Evolutionary conservation across 495 filamentous ascomycete genomes (phyloP).

Genomic region (Penicillium pulvis): DNA sequence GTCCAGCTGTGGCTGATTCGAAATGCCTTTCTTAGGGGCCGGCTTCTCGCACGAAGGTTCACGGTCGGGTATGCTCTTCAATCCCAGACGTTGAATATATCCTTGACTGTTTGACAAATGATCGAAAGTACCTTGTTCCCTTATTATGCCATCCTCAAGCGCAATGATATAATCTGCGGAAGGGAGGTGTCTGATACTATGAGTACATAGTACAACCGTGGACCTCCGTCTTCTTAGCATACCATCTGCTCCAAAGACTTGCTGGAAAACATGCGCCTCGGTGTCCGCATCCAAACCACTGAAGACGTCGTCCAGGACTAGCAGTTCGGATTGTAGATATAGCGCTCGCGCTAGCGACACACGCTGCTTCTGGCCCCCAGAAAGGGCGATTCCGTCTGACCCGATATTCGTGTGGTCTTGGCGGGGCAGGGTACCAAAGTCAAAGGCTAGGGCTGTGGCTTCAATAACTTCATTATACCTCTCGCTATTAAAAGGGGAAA

Average conservation of each 20-base stretch:
- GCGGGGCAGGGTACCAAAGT: neutral
- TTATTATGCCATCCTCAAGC: neutral
- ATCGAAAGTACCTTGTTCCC: neutral
- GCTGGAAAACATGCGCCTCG: conserved; percentile 45
- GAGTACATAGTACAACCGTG: conserved; percentile 41
- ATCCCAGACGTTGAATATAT: neutral
- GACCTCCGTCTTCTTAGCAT: conserved; percentile 34
- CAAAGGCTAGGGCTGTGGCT: neutral
- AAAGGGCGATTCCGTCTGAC: conserved; percentile 1
- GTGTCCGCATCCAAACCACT: conserved; percentile 40
- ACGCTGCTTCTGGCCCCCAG: conserved; percentile 2
- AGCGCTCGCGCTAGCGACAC: neutral
- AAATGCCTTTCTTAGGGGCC: neutral
- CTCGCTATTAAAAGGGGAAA: neutral
- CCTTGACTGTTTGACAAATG: neutral
- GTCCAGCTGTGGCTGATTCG: neutral
- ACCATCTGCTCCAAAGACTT: conserved; percentile 44
- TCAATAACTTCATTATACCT: conserved; percentile 2
- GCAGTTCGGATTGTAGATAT: conserved; percentile 12
- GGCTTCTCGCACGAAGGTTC: neutral
- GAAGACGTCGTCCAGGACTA: conserved; percentile 37
- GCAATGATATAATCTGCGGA: neutral
- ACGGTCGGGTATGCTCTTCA: neutral
- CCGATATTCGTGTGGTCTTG: neutral
- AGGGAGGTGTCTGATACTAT: conserved; percentile 9